phyloP scores from a whole-genome alignment of 2,329 filamentous ascomycete species.

The Thielaviopsis euricoi region DNA sequence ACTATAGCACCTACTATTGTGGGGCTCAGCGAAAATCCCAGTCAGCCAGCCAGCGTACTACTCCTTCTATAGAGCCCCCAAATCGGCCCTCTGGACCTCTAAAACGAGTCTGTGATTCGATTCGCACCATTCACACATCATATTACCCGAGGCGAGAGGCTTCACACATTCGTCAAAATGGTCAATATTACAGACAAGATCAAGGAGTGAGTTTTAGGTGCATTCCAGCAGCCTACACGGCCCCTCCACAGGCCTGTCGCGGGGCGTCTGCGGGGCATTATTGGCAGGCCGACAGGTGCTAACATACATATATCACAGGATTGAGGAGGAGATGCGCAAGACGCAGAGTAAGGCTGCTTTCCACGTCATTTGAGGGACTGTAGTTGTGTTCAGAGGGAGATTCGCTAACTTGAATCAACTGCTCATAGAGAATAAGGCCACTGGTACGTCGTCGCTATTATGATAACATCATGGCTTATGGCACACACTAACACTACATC shows the following conservation, averaged over 20 bases:
- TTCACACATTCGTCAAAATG: conserved; percentile 41
- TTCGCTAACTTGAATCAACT: conserved; percentile 4
- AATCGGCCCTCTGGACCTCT: neutral
- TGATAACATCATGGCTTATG: neutral
- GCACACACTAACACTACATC: neutral
- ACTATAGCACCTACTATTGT: neutral
- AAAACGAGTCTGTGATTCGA: neutral
- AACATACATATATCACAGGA: conserved; percentile 39
- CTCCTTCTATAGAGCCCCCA: neutral
- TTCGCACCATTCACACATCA: neutral
- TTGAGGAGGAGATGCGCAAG: conserved; percentile 98
- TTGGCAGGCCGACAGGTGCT: conserved; percentile 10
- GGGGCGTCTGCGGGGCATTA: conserved; percentile 3
- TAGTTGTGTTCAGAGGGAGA: no score
- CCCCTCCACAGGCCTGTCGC: neutral
- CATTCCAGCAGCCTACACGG: neutral
- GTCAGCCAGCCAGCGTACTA: neutral
- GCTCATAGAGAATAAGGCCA: conserved; percentile 84
- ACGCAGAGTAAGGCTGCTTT: conserved; percentile 64
- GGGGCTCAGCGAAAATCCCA: neutral
- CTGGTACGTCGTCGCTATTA: conserved; percentile 46
- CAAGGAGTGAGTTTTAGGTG: conserved; percentile 61
- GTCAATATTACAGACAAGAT: conserved; percentile 99
- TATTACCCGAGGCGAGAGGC: neutral
- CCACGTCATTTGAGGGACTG: no score